Conservation (phyloP, 108 stramenopile species). For the Cyclotella atomus region DNA sequence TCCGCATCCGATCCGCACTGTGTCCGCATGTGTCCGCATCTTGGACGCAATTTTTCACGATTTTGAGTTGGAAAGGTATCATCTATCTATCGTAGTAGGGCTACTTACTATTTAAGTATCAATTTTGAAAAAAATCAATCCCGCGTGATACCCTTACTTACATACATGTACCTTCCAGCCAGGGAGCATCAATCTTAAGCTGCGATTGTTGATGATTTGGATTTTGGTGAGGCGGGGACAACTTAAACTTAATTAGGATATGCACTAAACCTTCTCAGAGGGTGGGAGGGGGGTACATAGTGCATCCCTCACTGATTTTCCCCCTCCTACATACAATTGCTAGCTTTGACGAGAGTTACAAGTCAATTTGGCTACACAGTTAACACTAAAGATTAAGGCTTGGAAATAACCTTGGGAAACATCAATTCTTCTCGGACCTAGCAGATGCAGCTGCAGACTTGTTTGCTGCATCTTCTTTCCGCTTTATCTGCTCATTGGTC, state of each 20-base stretch:
- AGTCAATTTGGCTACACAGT: background rate
- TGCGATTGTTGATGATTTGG: too few relatives aligned
- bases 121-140: too few relatives aligned
- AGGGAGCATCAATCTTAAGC: too few relatives aligned
- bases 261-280: background rate
- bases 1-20: too few relatives aligned
- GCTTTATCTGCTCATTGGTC: background rate
- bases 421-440: background rate
- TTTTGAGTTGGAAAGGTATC: too few relatives aligned
- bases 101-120: too few relatives aligned
- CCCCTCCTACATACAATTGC: constrained; percentile 1
- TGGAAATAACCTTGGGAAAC: background rate
- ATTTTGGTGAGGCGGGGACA: background rate
- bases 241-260: background rate
- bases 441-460: background rate
- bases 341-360: background rate
- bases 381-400: background rate
- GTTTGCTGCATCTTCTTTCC: background rate
- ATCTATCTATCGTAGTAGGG: too few relatives aligned
- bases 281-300: background rate
- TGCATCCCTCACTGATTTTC: background rate
- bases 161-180: too few relatives aligned
- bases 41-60: too few relatives aligned
- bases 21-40: too few relatives aligned
- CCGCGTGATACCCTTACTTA: too few relatives aligned